phyloP scores from a whole-genome alignment of 2,329 filamentous ascomycete species.

The Zasmidium angulare region DNA sequence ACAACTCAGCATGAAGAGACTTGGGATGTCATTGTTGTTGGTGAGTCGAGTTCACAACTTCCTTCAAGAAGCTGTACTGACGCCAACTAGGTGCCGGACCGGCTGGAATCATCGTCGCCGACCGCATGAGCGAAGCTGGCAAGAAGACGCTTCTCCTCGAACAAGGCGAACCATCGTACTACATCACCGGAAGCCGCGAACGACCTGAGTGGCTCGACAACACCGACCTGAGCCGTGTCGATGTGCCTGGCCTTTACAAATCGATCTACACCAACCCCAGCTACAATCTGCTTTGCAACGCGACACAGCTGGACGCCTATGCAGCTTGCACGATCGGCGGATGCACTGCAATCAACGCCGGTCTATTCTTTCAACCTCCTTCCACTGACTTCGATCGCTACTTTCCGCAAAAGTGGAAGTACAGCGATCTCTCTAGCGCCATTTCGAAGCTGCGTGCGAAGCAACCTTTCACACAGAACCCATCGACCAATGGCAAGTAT shows the following conservation, averaged over 20 bases:
- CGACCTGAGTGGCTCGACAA: conserved; percentile 51
- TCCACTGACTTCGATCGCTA: conserved; percentile 59
- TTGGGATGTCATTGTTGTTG: conserved; percentile 8
- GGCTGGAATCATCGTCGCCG: conserved; percentile 54
- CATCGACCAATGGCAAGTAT: conserved; percentile 57
- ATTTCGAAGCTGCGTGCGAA: conserved; percentile 46
- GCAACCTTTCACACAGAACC: conserved; percentile 60
- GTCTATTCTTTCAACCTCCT: conserved; percentile 60
- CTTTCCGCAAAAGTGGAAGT: conserved; percentile 56
- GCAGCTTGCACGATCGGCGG: conserved; percentile 56
- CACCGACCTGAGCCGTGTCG: conserved; percentile 52
- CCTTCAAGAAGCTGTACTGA: not conserved
- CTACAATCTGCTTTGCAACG: conserved; percentile 44
- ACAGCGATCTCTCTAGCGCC: conserved; percentile 48
- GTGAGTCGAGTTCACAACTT: not conserved
- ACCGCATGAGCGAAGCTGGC: conserved; percentile 53
- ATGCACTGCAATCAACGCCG: conserved; percentile 62
- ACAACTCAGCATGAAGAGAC: not conserved
- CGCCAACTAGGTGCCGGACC: conserved; percentile 44
- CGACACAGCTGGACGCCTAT: conserved; percentile 38
- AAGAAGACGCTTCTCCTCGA: conserved; percentile 55
- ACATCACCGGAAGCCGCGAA: conserved; percentile 39
- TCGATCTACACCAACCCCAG: conserved; percentile 48
- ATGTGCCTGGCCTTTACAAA: conserved; percentile 55
- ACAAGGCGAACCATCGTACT: conserved; percentile 47